Base-by-base conservation (phyloP, 371 early-diverging fungal genomes). In the Coemansia sp. region DNA sequence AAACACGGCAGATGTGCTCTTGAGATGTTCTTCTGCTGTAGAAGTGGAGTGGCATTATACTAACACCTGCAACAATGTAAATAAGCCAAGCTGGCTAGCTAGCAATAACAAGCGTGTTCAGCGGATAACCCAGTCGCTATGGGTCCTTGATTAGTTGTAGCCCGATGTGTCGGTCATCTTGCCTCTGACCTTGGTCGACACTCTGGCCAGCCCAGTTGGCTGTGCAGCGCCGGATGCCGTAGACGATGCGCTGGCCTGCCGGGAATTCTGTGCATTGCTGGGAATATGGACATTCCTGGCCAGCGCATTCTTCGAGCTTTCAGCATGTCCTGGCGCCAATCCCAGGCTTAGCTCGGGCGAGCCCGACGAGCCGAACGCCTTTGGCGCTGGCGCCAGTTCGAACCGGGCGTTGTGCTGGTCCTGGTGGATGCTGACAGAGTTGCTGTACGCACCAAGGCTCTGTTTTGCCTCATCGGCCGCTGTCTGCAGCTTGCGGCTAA, bases 141-240 rank as follows among this genome's bases (percentile, higher is more conserved):
- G n/a, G n/a, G n/a, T n/a, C n/a, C n/a, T n/a, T n/a, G n/a, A n/a
- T n/a, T n/a, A n/a, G n/a, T n/a, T n/a, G n/a, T n/a, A n/a, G n/a
- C n/a, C n/a, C n/a, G n/a, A n/a, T n/a, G n/a, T n/a, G n/a, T n/a
- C 65, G 1, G 66, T 50, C 70, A 69, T 69, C 16, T 69, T 69
- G 55, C 67, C 67, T 40, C 53, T 49, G 36, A 41, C 60, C 41
- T 60, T 69, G 30, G 60, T 57, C 13, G 68, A 68, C 41, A 53
- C 38, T 10, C 58, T 9, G 2, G 13, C 34, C 7, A 51, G 35
- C 34, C 32, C 35, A 14, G 42, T 11, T 34, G 20, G 32, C 8
- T 30, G 40, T 13, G 11, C 13, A 31, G 32, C 31, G 14, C 11
- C 6, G 42, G 2, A n/a, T 13, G 9, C 26, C 14, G 16, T 13